Percentiles rank a stretch among this genome's conserved stretches.
phyloP scores from a whole-genome alignment of 2,329 filamentous ascomycete species.

The Colletotrichum magnum region DNA sequence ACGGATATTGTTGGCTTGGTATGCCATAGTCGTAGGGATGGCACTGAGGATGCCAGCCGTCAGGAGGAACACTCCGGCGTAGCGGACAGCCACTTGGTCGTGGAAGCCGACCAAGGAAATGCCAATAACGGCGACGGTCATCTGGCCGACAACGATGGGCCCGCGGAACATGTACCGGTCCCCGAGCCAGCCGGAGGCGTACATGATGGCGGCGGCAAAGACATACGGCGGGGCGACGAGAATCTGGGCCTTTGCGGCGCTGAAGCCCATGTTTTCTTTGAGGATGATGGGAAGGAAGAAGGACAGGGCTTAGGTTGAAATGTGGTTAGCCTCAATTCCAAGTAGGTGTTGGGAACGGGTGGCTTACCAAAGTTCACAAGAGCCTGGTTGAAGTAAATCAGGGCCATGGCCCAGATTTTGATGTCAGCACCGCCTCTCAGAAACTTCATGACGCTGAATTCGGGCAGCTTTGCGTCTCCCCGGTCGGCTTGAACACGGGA shows the following conservation, averaged over 20 bases:
- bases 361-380: constrained; percentile 34
- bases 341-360: not conserved
- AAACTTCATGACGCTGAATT: constrained; percentile 78
- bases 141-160: constrained; percentile 74
- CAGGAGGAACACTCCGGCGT: constrained; percentile 75
- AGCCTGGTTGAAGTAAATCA: constrained; percentile 53
- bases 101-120: constrained; percentile 76
- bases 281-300: constrained; percentile 73
- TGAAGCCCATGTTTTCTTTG: constrained; percentile 47
- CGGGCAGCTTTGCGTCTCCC: constrained; percentile 73
- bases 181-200: constrained; percentile 74
- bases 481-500: constrained; percentile 76
- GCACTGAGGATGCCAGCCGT: constrained; percentile 32
- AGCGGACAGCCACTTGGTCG: constrained; percentile 68
- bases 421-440: constrained; percentile 79
- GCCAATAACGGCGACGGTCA: constrained; percentile 73
- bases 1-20: constrained; percentile 41
- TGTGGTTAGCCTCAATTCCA: constrained; percentile 47
- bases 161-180: constrained; percentile 76
- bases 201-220: constrained; percentile 72
- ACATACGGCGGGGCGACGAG: constrained; percentile 72
- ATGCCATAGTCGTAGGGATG: constrained; percentile 35
- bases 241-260: constrained; percentile 60
- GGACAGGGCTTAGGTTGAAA: constrained; percentile 60
- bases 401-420: constrained; percentile 74